phyloP scores from a whole-genome alignment of 164 flowering plant genomes.

The Stephania cephalantha region DNA sequence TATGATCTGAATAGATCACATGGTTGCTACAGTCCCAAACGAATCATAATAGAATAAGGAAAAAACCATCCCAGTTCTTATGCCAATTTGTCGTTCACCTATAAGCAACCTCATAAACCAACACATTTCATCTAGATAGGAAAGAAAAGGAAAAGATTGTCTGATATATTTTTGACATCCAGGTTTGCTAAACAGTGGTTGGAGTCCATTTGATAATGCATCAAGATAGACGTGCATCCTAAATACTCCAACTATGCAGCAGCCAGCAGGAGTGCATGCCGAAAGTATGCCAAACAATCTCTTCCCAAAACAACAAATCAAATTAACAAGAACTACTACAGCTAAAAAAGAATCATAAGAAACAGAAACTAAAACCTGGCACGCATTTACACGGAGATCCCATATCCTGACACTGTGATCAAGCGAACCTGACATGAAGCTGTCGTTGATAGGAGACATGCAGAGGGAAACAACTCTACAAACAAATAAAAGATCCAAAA shows the following conservation, averaged over 20 bases:
- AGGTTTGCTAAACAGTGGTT: too few species aligned
- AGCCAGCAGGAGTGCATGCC: too few species aligned
- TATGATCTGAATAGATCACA: neutral
- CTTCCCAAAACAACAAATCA: neutral
- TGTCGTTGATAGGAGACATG: constrained; percentile 96
- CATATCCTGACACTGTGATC: constrained; percentile 91
- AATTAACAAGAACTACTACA: neutral
- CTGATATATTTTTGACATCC: too few species aligned
- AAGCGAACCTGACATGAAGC: constrained; percentile 99
- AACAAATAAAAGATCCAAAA: constrained; percentile 8
- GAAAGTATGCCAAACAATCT: neutral
- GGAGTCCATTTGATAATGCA: too few species aligned
- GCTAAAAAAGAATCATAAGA: neutral
- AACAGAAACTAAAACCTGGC: constrained; percentile 65
- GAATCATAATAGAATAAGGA: neutral
- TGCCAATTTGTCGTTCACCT: neutral
- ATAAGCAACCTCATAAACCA: too few species aligned
- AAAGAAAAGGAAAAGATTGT: too few species aligned
- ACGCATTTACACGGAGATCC: constrained; percentile 98
- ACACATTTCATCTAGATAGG: too few species aligned
- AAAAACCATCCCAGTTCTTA: neutral
- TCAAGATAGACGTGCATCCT: too few species aligned
- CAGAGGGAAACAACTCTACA: constrained; percentile 88
- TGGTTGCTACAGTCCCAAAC: neutral
- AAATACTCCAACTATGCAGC: too few species aligned